These are phyloP conservation scores for Hypoxylon sp. DNA, from an alignment of 2,329 filamentous ascomycete species.

Conservation along the genomic window DNA sequence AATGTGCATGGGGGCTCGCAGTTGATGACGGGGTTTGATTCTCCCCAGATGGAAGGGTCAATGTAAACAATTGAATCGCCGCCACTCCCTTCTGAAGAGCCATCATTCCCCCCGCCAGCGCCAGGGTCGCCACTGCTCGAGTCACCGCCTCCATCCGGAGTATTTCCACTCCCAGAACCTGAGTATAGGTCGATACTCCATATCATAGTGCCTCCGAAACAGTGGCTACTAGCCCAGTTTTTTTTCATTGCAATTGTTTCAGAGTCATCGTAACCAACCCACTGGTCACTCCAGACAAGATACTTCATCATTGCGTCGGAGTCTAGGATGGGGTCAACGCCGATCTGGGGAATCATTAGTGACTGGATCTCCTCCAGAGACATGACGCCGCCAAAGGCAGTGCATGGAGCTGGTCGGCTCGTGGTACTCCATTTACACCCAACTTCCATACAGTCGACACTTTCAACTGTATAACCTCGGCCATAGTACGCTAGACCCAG, in stretches of 20 bases:
- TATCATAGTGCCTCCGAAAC: constrained; percentile 55
- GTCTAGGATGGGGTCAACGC: constrained; percentile 39
- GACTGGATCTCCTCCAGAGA: constrained; percentile 53
- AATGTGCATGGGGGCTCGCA: constrained; percentile 34
- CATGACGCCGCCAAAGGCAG: constrained; percentile 52
- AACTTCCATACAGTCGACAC: constrained; percentile 48
- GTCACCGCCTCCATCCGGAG: constrained; percentile 9
- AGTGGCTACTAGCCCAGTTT: constrained; percentile 47
- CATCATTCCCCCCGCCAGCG: constrained; percentile 6
- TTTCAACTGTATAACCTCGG: constrained; percentile 58
- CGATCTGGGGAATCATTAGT: constrained; percentile 47
- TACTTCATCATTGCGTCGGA: constrained; percentile 50
- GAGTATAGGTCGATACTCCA: constrained; percentile 52
- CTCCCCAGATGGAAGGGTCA: constrained; percentile 24
- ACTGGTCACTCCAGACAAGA: constrained; percentile 50
- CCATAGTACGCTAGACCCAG: constrained; percentile 65
- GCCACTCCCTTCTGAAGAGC: constrained; percentile 20
- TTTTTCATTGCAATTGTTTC: constrained; percentile 51
- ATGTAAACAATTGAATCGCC: constrained; percentile 22
- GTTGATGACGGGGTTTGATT: constrained; percentile 21
- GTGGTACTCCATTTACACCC: constrained; percentile 48
- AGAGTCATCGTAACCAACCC: constrained; percentile 49
- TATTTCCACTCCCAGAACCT: constrained; percentile 14
- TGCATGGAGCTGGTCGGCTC: constrained; percentile 52
- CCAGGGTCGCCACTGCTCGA: constrained; percentile 10